These are phyloP conservation scores for cucumber (Cucumis sativus) DNA, from an alignment of 306 rosid species.

Conservation along the genomic window DNA sequence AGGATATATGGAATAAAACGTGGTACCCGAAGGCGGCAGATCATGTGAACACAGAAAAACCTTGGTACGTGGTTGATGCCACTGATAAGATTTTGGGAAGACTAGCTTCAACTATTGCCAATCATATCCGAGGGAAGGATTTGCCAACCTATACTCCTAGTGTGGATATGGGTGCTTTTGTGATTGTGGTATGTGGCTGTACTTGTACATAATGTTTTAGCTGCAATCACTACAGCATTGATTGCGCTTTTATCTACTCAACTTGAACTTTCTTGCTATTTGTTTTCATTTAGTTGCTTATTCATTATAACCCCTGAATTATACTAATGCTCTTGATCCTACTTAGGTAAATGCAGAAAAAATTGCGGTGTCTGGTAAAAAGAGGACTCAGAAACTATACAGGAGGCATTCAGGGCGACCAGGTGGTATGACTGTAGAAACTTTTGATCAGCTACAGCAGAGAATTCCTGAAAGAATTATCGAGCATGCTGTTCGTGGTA, in stretches of 20 bases:
- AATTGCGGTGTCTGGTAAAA: constrained; percentile 84
- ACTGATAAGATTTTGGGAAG: constrained; percentile 82
- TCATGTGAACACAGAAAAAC: constrained; percentile 75
- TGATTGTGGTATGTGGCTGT: constrained; percentile 70
- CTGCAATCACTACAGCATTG: not conserved
- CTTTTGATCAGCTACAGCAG: constrained; percentile 84
- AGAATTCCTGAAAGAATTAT: constrained; percentile 92
- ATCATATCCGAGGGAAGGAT: constrained; percentile 73
- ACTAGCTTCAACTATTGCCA: constrained; percentile 84
- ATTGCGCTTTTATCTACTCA: not conserved
- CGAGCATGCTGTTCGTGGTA: constrained; percentile 98
- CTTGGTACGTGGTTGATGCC: constrained; percentile 92
- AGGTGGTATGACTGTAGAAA: constrained; percentile 94
- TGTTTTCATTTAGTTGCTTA: not conserved
- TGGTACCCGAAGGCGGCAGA: constrained; percentile 97
- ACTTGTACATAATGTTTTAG: not conserved
- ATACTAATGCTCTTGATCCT: constrained; percentile 8
- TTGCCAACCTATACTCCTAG: constrained; percentile 77
- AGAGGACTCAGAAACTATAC: constrained; percentile 85
- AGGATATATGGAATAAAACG: constrained; percentile 92
- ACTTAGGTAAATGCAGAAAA: constrained; percentile 87
- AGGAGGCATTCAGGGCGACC: constrained; percentile 99
- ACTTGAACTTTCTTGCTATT: not conserved
- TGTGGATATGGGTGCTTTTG: constrained; percentile 98
- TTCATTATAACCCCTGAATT: not conserved